Base-by-base conservation (phyloP, 495 filamentous ascomycete species). In the Staphylotrichum tortipilum region DNA sequence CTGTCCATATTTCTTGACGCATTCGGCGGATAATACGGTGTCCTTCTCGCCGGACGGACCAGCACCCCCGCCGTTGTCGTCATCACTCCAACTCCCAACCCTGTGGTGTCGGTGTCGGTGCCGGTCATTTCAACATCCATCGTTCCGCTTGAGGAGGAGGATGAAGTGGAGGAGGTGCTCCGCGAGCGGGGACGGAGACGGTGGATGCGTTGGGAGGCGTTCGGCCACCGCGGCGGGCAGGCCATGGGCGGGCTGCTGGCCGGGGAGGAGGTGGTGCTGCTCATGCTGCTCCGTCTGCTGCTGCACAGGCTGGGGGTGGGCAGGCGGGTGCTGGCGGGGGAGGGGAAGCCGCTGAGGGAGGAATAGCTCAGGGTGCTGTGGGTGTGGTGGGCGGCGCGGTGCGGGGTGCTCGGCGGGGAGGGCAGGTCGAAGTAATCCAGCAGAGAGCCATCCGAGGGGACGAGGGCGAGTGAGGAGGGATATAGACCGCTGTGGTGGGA, bases 11-110 rank as follows among this genome's bases (percentile, higher is more conserved):
- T 55, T 6, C 49, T 40, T 10, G 58, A 61, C n/a, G 47, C n/a
- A 24, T 61, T 61, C 2, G 58, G 58, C 33, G 58, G 58, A 37
- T 61, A 61, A 12, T 61, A 61, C 4, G 58, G 52, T 7, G 58
- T 58, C 8, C 49, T 28, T 4, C 55, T 45, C 23, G 36, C 42
- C 1, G 47, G 17, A 7, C 39, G 44, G 8, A 52, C n/a, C 33
- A 52, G 21, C 7, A 51, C 24, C 38, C 26, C 12, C 41, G 28
- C 2, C 2, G 26, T 3, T 24, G 11, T 7, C 24, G n/a, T 1
- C 23, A 18, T 29, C 37, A 19, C 5, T 19, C 22, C 21, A n/a
- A n/a, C n/a, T 17, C 11, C 22, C 37, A n/a, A 4, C 6, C 37
- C 6, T 5, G 14, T 29, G 2, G 42, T 5, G 30, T 12, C 14